Conservation (phyloP, 1,284 basidiomycete species). For the Trametes hirsuta region DNA sequence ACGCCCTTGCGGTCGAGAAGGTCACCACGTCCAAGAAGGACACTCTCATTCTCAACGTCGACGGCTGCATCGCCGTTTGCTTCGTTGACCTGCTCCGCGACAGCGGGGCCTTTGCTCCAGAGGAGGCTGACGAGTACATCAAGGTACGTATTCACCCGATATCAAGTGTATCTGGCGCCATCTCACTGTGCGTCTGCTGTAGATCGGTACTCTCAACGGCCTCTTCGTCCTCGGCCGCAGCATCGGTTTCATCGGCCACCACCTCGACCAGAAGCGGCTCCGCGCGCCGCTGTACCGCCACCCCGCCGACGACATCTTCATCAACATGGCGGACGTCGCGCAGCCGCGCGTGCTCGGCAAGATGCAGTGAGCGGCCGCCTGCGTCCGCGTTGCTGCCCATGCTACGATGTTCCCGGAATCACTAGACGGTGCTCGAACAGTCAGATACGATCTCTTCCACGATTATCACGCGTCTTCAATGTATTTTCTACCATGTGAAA, state of each 20-base stretch:
- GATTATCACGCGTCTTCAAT: conserved; percentile 7
- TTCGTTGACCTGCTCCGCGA: conserved; percentile 96
- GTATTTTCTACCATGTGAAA: conserved; percentile 22
- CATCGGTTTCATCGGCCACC: conserved; percentile 96
- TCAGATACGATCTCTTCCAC: conserved; percentile 5
- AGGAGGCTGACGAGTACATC: conserved; percentile 98
- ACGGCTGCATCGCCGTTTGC: conserved; percentile 97
- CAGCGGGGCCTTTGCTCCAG: conserved; percentile 92
- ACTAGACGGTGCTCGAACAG: neutral
- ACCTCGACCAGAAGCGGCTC: conserved; percentile 94
- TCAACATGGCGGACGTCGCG: conserved; percentile 82
- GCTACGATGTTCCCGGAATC: neutral
- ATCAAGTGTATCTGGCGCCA: neutral
- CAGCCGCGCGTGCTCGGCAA: conserved; percentile 79
- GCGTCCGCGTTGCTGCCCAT: neutral
- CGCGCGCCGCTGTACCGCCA: conserved; percentile 92
- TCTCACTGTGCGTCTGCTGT: neutral
- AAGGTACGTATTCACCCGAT: conserved; percentile 54
- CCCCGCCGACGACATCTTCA: conserved; percentile 86
- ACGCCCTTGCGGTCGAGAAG: conserved; percentile 97
- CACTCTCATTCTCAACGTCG: conserved; percentile 95
- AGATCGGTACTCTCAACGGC: conserved; percentile 92
- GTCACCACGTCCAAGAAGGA: conserved; percentile 99
- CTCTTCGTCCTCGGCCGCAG: conserved; percentile 97
- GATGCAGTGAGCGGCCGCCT: conserved; percentile 37